Evolutionary conservation across 1,139 yeast genomes (phyloP), one percentile per base, ranked within the genome.

Genomic region (Debaryomyces sp.): DNA sequence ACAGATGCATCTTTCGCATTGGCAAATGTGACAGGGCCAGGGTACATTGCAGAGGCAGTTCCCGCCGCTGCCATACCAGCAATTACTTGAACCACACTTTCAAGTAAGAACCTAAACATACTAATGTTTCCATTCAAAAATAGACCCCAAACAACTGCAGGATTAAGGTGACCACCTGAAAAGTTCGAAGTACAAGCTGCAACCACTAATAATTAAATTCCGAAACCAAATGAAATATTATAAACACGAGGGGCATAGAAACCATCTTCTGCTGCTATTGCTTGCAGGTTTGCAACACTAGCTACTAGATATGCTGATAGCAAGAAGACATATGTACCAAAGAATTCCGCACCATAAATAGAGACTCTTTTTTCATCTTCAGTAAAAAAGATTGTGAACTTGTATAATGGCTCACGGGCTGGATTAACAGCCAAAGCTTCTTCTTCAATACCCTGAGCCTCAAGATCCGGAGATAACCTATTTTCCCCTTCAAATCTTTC

Each of bases 31-130:
- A 89, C 76, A 41, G 78, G 77, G 53, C 96, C 96, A 40, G 96
- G 96, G 33, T 95, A 87, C 86, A 89, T 81, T 45, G 91, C 96
- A 56, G 81, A 73, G 44, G 92, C 96, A 41, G 91, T 94, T 67
- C 90, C 96, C 51, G 96, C 96, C 51, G 96, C 96, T 59, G 91
- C 90, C 85, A 90, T 86, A 69, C 96, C 96, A 46, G 87, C 96
- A 64, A 89, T 68, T 61, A 89, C 67, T 73, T 90, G 96, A 41
- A 92, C 62, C 48, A 84, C 46, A 68, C 81, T 70, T 84, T 87
- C 82, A 49, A 87, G 66, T 36, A 73, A 68, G 57, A 89, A 94
- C 67, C 96, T 82, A 36, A 85, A 51, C 49, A 94, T 91, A 40
- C 89, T 80, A 53, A 87, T 78, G 47, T 91, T 95, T 54, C 87